Percentiles rank a stretch among this genome's conserved stretches.
These are phyloP conservation scores for Lipomyces yamadae DNA, from an alignment of 805 yeast genomes.

Conservation along the genomic window DNA sequence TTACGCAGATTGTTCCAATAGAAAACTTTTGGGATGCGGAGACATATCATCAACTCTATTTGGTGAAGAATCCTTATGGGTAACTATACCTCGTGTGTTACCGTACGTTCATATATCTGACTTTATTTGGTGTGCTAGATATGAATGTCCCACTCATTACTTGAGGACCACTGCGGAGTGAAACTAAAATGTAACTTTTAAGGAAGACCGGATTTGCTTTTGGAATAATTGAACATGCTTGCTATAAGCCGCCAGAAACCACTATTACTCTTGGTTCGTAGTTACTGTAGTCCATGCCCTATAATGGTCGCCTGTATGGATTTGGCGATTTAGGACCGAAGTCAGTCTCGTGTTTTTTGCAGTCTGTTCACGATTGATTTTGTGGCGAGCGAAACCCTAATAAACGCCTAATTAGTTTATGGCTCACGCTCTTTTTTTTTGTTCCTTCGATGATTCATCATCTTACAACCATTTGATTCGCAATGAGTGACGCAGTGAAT, in stretches of 20 bases:
- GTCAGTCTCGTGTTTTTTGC: too few relatives aligned
- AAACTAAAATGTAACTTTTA: neutral
- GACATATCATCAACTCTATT: slow-evolving; percentile 85
- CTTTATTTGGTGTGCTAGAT: slow-evolving; percentile 14
- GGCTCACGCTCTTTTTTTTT: slow-evolving; percentile 9
- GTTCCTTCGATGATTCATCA: neutral
- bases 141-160: slow-evolving; percentile 89
- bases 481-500: slow-evolving; percentile 10
- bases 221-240: neutral
- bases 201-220: neutral
- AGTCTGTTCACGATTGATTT: neutral
- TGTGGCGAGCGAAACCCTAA: slow-evolving; percentile 1
- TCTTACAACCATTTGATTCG: neutral
- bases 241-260: neutral
- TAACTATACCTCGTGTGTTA: slow-evolving; percentile 40
- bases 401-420: neutral
- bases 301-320: too few relatives aligned
- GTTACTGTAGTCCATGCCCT: too few relatives aligned
- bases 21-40: slow-evolving; percentile 89
- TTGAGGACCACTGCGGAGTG: slow-evolving; percentile 56
- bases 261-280: neutral
- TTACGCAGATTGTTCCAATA: slow-evolving; percentile 71
- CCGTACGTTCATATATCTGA: neutral
- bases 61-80: slow-evolving; percentile 79
- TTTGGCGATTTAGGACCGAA: too few relatives aligned